Conservation (phyloP, 805 yeast genomes). For the Lipomyces yamanashiensis region DNA sequence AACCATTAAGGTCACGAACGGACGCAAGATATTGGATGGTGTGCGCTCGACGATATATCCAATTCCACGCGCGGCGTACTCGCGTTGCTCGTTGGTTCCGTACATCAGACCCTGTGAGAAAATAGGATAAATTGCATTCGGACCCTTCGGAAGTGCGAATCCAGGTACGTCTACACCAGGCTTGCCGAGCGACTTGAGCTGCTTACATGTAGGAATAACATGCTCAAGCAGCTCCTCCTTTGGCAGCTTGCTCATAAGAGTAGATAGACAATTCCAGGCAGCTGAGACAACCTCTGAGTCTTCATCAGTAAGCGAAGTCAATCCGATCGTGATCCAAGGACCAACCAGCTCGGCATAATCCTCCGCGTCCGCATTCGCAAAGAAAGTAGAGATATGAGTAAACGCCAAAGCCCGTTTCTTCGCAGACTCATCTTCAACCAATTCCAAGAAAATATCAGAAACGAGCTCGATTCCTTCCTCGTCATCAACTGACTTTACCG, state of each 20-base stretch:
- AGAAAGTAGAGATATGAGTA: conserved; percentile 72
- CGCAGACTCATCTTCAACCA: conserved; percentile 77
- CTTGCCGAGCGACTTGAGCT: conserved; percentile 66
- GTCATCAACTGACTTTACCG: conserved; percentile 68
- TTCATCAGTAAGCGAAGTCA: conserved; percentile 72
- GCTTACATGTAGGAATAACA: conserved; percentile 78
- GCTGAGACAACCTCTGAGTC: conserved; percentile 65
- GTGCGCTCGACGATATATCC: conserved; percentile 86
- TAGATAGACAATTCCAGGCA: conserved; percentile 66
- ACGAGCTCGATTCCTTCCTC: conserved; percentile 84
- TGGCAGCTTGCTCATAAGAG: conserved; percentile 69
- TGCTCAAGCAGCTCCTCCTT: conserved; percentile 78
- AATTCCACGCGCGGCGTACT: conserved; percentile 83
- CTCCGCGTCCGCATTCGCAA: conserved; percentile 66
- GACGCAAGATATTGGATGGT: conserved; percentile 69
- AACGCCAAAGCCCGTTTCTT: conserved; percentile 66
- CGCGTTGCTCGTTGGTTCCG: conserved; percentile 83
- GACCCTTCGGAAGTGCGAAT: conserved; percentile 73
- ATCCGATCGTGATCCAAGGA: conserved; percentile 74
- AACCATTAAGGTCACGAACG: conserved; percentile 89
- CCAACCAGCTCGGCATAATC: conserved; percentile 66
- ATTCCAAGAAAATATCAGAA: conserved; percentile 74
- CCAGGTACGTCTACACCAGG: conserved; percentile 62
- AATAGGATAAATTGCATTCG: conserved; percentile 84
- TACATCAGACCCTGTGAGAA: conserved; percentile 95